Conservation (phyloP, 768 basidiomycete species). For the Hydnum rufescens region DNA sequence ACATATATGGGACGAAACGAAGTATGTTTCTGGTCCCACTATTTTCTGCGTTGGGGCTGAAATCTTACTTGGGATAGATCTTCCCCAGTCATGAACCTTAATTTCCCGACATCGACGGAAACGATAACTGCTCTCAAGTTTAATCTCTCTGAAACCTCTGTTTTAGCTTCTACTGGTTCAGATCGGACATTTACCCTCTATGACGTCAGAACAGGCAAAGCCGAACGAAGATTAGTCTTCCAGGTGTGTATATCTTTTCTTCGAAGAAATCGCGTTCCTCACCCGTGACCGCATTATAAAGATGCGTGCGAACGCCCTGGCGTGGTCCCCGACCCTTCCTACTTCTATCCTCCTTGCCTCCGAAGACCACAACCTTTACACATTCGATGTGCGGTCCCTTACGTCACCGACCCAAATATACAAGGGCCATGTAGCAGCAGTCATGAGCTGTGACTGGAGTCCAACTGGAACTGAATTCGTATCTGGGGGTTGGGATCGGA, state of each 20-base stretch:
- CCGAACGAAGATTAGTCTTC: conserved; percentile 81
- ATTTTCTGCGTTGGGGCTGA: background rate
- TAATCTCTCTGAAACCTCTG: conserved; percentile 83
- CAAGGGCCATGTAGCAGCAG: conserved; percentile 92
- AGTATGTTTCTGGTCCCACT: conserved; percentile 34
- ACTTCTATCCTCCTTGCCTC: conserved; percentile 85
- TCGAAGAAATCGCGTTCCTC: background rate
- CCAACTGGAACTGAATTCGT: conserved; percentile 94
- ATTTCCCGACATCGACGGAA: conserved; percentile 73
- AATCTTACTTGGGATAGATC: conserved; percentile 28
- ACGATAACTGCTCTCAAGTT: conserved; percentile 77
- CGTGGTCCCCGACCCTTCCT: conserved; percentile 94
- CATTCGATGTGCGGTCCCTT: conserved; percentile 84
- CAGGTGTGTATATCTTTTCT: conserved; percentile 29
- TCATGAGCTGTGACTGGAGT: conserved; percentile 94
- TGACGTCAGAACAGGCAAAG: conserved; percentile 92
- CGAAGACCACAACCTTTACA: conserved; percentile 96
- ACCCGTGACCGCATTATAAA: conserved; percentile 14
- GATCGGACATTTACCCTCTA: conserved; percentile 93
- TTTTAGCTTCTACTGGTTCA: conserved; percentile 86
- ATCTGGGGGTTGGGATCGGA: conserved; percentile 91
- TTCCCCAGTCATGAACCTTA: conserved; percentile 67
- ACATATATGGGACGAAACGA: conserved; percentile 96
- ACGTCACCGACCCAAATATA: conserved; percentile 74
- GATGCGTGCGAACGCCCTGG: conserved; percentile 77